phyloP scores from a whole-genome alignment of 352 stramenopile species.

The Globisporangium nodosum region DNA sequence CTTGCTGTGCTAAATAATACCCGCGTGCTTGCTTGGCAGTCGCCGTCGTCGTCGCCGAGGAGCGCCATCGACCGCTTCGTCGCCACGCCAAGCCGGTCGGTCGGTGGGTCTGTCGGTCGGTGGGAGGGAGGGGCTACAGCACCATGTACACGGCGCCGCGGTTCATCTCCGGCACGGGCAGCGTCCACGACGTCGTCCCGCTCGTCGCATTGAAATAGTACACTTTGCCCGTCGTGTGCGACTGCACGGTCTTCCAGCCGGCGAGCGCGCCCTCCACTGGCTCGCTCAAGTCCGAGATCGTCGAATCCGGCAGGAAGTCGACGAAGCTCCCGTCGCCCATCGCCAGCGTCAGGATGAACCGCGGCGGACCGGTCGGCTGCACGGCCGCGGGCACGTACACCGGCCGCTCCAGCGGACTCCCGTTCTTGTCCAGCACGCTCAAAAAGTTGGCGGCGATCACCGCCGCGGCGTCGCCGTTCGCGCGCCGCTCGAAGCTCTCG shows the following conservation, averaged over 20 bases:
- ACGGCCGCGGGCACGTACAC: constrained; percentile 6
- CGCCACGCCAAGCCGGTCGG: not conserved
- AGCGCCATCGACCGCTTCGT: not conserved
- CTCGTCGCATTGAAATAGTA: constrained; percentile 83
- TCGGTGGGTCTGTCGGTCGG: not conserved
- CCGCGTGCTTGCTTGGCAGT: not conserved
- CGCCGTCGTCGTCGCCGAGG: not conserved
- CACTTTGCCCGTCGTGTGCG: constrained; percentile 66
- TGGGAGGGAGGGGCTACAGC: constrained; percentile 27
- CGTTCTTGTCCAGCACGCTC: constrained; percentile 30
- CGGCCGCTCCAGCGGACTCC: constrained; percentile 7
- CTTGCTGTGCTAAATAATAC: constrained; percentile 21
- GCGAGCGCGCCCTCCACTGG: constrained; percentile 27
- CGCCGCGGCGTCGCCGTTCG: constrained; percentile 42
- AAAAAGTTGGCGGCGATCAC: constrained; percentile 56
- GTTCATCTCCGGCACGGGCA: constrained; percentile 53
- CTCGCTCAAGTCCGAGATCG: constrained; percentile 47
- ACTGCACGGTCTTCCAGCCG: constrained; percentile 67
- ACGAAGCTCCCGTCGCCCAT: constrained; percentile 67
- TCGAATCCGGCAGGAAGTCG: constrained; percentile 60
- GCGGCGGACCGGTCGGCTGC: constrained; percentile 16
- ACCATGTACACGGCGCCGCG: constrained; percentile 66
- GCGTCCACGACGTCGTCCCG: constrained; percentile 71
- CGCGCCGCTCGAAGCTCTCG: constrained; percentile 45
- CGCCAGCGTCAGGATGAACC: constrained; percentile 49